phyloP scores from a whole-genome alignment of 768 basidiomycete genomes.

The Rubroboletus pulcherrimus region DNA sequence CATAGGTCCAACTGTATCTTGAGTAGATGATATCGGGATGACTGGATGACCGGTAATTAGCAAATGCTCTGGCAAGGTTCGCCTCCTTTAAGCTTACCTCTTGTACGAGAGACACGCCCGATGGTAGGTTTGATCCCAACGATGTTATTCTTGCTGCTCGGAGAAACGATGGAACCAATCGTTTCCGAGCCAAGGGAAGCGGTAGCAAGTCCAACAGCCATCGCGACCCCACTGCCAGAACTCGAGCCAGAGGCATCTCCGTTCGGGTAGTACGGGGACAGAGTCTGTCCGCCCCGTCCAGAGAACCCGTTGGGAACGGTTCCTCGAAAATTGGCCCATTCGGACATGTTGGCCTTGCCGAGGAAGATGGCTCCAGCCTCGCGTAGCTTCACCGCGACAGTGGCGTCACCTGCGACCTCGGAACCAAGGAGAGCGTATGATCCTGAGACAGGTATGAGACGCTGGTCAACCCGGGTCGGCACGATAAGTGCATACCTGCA shows the following conservation, averaged over 20 bases:
- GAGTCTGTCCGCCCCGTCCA: conserved; percentile 44
- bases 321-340: conserved; percentile 43
- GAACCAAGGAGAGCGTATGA: conserved; percentile 36
- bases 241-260: conserved; percentile 41
- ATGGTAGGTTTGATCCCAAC: conserved; percentile 42
- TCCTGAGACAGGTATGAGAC: conserved; percentile 17
- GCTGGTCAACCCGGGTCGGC: background rate
- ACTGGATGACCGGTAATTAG: conserved; percentile 31
- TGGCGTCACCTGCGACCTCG: conserved; percentile 33
- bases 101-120: conserved; percentile 38
- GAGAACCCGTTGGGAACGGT: conserved; percentile 41
- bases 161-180: conserved; percentile 46
- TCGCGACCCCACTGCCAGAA: conserved; percentile 41
- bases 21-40: conserved; percentile 53
- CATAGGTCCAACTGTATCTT: conserved; percentile 60
- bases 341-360: conserved; percentile 43
- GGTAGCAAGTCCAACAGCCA: conserved; percentile 42
- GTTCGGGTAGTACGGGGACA: conserved; percentile 39
- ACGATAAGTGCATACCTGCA: conserved; percentile 23
- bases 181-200: conserved; percentile 46
- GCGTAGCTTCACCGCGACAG: conserved; percentile 28
- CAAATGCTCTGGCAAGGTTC: background rate
- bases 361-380: conserved; percentile 36
- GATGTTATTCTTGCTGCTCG: conserved; percentile 39
- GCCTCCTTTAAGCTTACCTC: conserved; percentile 21